phyloP scores from a whole-genome alignment of 768 basidiomycete genomes.

The Galerina sulciceps region DNA sequence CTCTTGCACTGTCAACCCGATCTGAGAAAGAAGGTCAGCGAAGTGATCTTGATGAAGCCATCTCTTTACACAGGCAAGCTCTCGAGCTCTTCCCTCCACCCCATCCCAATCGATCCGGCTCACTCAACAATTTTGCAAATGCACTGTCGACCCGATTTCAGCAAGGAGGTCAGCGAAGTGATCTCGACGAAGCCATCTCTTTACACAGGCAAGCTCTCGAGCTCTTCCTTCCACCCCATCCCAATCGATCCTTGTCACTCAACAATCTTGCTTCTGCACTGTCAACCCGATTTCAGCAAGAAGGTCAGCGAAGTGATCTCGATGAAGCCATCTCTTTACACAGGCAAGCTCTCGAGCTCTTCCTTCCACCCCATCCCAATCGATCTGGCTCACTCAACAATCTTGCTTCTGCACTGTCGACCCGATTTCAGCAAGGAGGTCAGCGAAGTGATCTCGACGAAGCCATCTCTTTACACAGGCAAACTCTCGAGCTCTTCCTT shows the following conservation, averaged over 20 bases:
- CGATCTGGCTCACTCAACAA: conserved; percentile 2
- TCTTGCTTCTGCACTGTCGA: conserved; percentile 3
- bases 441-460: neutral
- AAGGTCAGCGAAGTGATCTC: neutral
- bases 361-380: neutral
- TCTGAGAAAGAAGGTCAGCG: neutral
- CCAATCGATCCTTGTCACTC: neutral
- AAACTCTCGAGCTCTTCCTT: no score
- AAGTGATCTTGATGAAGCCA: neutral
- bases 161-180: neutral
- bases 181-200: neutral
- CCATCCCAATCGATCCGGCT: neutral
- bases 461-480: no score
- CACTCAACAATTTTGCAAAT: neutral
- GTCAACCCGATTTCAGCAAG: neutral
- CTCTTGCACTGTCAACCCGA: neutral
- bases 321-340: neutral
- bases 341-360: neutral
- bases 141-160: neutral
- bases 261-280: conserved; percentile 7
- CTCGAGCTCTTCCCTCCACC: no score
- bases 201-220: neutral
- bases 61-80: no score
- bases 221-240: neutral
- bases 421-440: neutral